These are phyloP conservation scores for Sugiyamaella valdiviana DNA, from an alignment of 805 yeast genomes.

Conservation along the genomic window DNA sequence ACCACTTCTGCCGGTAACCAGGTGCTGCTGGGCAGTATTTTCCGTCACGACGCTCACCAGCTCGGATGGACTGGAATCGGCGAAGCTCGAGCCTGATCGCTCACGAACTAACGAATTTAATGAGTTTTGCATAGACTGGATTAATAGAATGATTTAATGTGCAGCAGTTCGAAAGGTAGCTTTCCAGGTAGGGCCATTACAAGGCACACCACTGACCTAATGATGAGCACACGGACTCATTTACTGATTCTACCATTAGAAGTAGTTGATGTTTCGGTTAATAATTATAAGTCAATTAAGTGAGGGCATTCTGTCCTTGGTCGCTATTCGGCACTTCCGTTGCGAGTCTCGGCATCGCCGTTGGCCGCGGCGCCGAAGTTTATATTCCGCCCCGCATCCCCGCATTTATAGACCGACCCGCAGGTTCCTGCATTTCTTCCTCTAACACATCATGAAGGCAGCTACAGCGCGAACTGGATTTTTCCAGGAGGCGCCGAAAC, in stretches of 20 bases:
- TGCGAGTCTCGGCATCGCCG: too few relatives aligned
- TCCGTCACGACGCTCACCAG: constrained; percentile 22
- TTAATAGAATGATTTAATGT: neutral
- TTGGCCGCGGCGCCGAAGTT: too few relatives aligned
- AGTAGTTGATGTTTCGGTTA: too few relatives aligned
- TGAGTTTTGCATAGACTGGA: neutral
- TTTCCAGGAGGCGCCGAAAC: constrained; percentile 23
- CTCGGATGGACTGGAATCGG: constrained; percentile 3
- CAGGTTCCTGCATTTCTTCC: neutral
- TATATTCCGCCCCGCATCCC: neutral
- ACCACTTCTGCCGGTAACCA: neutral
- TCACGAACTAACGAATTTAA: neutral
- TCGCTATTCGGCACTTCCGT: too few relatives aligned
- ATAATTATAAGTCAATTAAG: too few relatives aligned
- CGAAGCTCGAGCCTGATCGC: neutral
- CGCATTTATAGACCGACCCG: too few relatives aligned
- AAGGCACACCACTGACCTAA: too few relatives aligned
- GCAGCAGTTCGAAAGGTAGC: too few relatives aligned
- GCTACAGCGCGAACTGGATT: constrained; percentile 27
- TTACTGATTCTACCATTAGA: too few relatives aligned
- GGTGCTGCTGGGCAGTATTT: constrained; percentile 20
- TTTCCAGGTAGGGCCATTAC: too few relatives aligned
- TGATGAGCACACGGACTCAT: too few relatives aligned
- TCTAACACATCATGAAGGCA: constrained; percentile 6
- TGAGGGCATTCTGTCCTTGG: too few relatives aligned